Evolutionary conservation across 176 grass and related monocot species (phyloP), one percentile per base, ranked within the genome.

Genomic region (Juncus effusus): DNA sequence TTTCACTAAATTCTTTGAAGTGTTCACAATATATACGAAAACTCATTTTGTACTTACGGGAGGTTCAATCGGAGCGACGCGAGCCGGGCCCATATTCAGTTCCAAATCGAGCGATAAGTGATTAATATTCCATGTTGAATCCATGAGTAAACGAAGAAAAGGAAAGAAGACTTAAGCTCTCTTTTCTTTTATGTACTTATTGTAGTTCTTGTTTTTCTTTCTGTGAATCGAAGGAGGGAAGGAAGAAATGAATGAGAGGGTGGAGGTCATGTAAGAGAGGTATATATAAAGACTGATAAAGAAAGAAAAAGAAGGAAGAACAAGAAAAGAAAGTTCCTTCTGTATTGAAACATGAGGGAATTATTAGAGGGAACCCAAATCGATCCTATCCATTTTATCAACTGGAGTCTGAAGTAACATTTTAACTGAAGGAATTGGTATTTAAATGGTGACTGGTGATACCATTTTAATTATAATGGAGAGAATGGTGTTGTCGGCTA

Each of bases 21-120:
- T 37, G 11, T 54, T 12, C 19, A 28, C 19, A 13, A 39, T 70
- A 56, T 9, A 69, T 2, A 16, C 14, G 12, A 56, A 19, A 56
- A 69, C 59, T 35, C 60, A 59, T 51, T 19, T 50, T 44, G 36
- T 55, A 73, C 13, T 14, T 28, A 81, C 74, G 13, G 42, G 74
- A 51, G 65, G 7, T 0, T 13, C 36, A 47, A 5, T 47, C 12
- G 49, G 39, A 36, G 47, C 11, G n/a, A 65, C 63, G 38, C 76
- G 16, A 28, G 74, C 38, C 10, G 80, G 76, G 36, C 87, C 87
- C 80, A 91, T 78, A 57, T 75, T 77, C 49, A 90, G 83, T 50
- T 91, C 81, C 12, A 91, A 77, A 57, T 81, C 86, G 40, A 91
- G 83, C 3, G 83, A 87, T 8, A 78, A 84, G 41, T 91, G 80